Evolutionary conservation across 768 basidiomycete species (phyloP).

Genomic region (Leccinum fibrillosum): DNA sequence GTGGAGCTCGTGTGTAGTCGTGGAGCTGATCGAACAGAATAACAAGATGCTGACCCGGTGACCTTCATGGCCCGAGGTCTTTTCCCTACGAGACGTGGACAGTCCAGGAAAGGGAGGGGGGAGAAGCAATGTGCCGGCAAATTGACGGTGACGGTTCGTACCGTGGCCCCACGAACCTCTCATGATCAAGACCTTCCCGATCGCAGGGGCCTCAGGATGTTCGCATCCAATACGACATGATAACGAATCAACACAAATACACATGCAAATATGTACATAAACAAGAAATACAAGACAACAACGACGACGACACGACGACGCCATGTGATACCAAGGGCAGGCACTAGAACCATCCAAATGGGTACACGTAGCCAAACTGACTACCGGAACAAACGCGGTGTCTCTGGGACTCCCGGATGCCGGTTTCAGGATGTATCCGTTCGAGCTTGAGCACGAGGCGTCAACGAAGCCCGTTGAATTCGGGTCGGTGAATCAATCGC

Average conservation of each 20-base stretch:
- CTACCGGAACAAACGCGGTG: conserved; percentile 1
- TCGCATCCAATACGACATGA: neutral
- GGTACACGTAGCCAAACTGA: neutral
- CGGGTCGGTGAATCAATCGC: conserved; percentile 46
- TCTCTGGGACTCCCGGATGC: neutral
- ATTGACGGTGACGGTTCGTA: neutral
- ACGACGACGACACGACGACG: neutral
- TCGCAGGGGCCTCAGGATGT: neutral
- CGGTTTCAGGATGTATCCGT: conserved; percentile 23
- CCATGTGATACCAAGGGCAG: conserved; percentile 40
- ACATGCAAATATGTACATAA: neutral
- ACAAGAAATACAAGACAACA: neutral
- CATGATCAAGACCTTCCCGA: neutral
- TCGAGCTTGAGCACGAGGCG: conserved; percentile 52
- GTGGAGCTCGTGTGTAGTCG: conserved; percentile 1
- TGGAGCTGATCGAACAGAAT: conserved; percentile 4
- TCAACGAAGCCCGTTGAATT: conserved; percentile 51
- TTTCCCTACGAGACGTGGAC: neutral
- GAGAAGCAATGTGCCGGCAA: neutral
- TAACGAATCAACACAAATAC: neutral
- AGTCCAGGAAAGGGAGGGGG: neutral
- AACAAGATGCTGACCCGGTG: neutral
- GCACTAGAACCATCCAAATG: conserved; percentile 1
- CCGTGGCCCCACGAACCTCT: neutral
- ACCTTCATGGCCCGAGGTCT: neutral